Percentiles rank a stretch among this genome's conserved stretches.
These are phyloP conservation scores for Penicillium canescens DNA, from an alignment of 495 filamentous ascomycete species.

Conservation along the genomic window DNA sequence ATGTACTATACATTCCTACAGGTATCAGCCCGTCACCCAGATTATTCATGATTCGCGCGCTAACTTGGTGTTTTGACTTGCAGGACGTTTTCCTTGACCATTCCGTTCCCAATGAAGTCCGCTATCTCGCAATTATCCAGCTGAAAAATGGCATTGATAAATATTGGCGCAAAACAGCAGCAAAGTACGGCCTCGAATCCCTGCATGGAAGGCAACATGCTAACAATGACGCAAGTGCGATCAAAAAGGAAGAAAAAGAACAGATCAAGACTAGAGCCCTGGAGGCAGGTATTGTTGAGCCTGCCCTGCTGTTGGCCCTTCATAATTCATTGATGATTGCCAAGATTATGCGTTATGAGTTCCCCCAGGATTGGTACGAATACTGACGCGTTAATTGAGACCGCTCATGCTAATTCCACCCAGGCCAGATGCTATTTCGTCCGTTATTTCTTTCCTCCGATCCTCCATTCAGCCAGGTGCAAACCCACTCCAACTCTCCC, in stretches of 20 bases:
- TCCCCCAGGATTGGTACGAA: conserved; percentile 74
- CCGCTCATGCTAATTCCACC: conserved; percentile 7
- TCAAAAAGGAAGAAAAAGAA: conserved; percentile 71
- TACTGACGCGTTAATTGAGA: background rate
- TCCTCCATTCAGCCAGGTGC: conserved; percentile 41
- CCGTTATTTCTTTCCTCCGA: conserved; percentile 62
- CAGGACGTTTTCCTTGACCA: conserved; percentile 80
- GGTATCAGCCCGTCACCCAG: conserved; percentile 33
- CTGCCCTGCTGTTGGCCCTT: conserved; percentile 68
- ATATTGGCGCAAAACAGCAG: conserved; percentile 79
- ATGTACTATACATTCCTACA: conserved; percentile 82
- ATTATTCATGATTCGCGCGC: conserved; percentile 1
- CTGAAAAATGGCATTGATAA: conserved; percentile 95
- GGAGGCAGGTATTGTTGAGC: conserved; percentile 70
- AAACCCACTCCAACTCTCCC: conserved; percentile 59
- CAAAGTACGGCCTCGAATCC: conserved; percentile 45
- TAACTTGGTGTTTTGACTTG: conserved; percentile 1
- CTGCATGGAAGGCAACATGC: conserved; percentile 1
- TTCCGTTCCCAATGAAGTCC: conserved; percentile 67
- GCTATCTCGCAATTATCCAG: conserved; percentile 89
- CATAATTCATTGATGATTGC: conserved; percentile 86
- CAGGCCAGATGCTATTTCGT: conserved; percentile 53
- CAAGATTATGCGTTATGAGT: conserved; percentile 87
- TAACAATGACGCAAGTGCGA: conserved; percentile 51
- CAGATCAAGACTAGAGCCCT: conserved; percentile 72